phyloP scores from a whole-genome alignment of 257 asterid genomes.

The Plantago major region DNA sequence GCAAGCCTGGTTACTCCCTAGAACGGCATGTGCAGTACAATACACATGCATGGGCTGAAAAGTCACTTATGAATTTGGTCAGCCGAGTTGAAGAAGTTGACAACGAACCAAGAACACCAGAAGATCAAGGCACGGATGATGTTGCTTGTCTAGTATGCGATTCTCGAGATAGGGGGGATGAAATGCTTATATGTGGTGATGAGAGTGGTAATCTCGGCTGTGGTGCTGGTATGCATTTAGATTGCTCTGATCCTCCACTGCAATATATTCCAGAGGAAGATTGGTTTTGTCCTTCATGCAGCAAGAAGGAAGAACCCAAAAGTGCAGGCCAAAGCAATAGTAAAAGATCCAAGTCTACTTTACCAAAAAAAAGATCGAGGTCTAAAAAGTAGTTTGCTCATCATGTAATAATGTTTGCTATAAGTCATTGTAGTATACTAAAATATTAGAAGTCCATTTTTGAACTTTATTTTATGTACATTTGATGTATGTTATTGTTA shows the following conservation, averaged over 20 bases:
- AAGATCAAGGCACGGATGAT: conserved; percentile 23
- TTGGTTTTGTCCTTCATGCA: conserved; percentile 57
- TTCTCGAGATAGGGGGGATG: conserved; percentile 52
- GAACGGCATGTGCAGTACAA: conserved; percentile 76
- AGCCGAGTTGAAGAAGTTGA: conserved; percentile 38
- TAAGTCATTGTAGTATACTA: neutral
- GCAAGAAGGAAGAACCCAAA: conserved; percentile 12
- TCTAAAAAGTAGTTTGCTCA: conserved; percentile 23
- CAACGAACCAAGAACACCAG: conserved; percentile 37
- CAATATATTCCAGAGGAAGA: conserved; percentile 53
- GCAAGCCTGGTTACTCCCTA: conserved; percentile 79
- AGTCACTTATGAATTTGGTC: conserved; percentile 40
- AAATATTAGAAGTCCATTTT: neutral
- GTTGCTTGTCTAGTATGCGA: conserved; percentile 52
- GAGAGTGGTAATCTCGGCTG: conserved; percentile 55
- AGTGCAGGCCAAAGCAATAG: conserved; percentile 20
- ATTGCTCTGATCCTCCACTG: conserved; percentile 77
- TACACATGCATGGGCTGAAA: conserved; percentile 76
- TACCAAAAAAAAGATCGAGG: conserved; percentile 5
- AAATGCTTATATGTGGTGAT: conserved; percentile 75
- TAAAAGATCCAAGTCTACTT: conserved; percentile 27
- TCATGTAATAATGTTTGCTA: neutral
- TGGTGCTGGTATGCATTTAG: conserved; percentile 59
- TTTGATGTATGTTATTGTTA: too few relatives aligned
- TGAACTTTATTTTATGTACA: neutral